Evolutionary conservation across 1,284 basidiomycete species (phyloP).

Genomic region (Paramarasmius palmivorus): DNA sequence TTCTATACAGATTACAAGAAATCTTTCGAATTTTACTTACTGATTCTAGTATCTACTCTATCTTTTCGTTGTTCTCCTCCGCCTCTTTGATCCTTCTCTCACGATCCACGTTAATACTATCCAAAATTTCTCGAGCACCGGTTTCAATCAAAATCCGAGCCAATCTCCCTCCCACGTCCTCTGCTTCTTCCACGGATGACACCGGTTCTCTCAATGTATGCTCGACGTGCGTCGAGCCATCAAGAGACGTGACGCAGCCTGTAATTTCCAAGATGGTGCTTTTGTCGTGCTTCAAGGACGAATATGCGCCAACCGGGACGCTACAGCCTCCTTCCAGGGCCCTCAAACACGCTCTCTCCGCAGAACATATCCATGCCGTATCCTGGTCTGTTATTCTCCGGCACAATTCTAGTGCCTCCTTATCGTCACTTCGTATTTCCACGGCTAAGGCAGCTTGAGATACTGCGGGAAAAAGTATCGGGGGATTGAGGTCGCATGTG

Average conservation of each 20-base stretch:
- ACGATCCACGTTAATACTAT: slow-evolving; percentile 75
- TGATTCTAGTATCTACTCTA: slow-evolving; percentile 1
- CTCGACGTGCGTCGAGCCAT: slow-evolving; percentile 72
- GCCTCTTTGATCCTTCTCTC: slow-evolving; percentile 53
- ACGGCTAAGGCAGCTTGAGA: slow-evolving; percentile 92
- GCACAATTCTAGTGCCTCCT: slow-evolving; percentile 62
- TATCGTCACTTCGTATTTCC: slow-evolving; percentile 82
- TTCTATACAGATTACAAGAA: not conserved
- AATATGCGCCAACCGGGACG: slow-evolving; percentile 90
- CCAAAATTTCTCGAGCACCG: slow-evolving; percentile 78
- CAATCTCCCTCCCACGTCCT: slow-evolving; percentile 65
- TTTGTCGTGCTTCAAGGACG: slow-evolving; percentile 34
- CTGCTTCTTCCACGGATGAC: slow-evolving; percentile 58
- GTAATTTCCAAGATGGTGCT: slow-evolving; percentile 58
- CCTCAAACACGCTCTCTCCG: slow-evolving; percentile 86
- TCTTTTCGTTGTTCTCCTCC: slow-evolving; percentile 19
- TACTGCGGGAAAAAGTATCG: slow-evolving; percentile 86
- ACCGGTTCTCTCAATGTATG: slow-evolving; percentile 61
- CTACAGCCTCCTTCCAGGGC: slow-evolving; percentile 96
- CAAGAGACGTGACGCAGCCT: slow-evolving; percentile 80
- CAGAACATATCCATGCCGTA: slow-evolving; percentile 75
- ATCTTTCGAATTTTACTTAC: slow-evolving; percentile 13
- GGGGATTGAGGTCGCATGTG: slow-evolving; percentile 75
- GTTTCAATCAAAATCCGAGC: slow-evolving; percentile 63
- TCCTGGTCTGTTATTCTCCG: slow-evolving; percentile 70